Base-by-base conservation (phyloP, 208 protist genomes). In the Acanthamoeba pearcei region DNA sequence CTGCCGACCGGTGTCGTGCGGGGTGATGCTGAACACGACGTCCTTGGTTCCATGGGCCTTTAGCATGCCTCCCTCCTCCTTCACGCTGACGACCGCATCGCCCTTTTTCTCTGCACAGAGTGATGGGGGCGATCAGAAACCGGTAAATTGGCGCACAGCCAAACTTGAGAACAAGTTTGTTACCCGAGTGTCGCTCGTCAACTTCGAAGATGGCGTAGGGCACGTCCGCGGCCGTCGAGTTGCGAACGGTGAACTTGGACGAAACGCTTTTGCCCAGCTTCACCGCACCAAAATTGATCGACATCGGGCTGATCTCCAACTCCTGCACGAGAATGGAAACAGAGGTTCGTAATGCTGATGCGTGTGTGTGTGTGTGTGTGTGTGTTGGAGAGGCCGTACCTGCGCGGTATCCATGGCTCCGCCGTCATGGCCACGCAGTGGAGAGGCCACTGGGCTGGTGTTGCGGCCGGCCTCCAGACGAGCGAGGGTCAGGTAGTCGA, bases 251-350 rank as follows among this genome's bases (percentile, higher is more conserved):
- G 51, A 96, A 95, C 92, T 95, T 95, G 74, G 95, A 96, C 35
- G 78, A 19, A 51, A 96, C 80, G 32, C 91, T 91, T 60, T 96
- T 95, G 55, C 88, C 91, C 22, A 96, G 46, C 92, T 95, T 92
- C 57, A 96, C 68, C 51, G 91, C 95, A 64, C 95, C 95, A 27
- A 96, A 86, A 46, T 96, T 95, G 17, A 96, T 55, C 49, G 85
- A 91, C 27, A 46, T 27, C 27, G 95, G 95, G 17, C 70, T 74
- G 19, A 95, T 38, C 22, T 94, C 93, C 1, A 96, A 49, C 70
- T 91, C 76, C 29, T 91, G 32, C 10, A 2, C 2, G 2, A 42
- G 10, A 29, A 22, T 32, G 27, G n/a, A 70, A 70, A 32, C n/a
- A 70, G 62, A 70, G n/a, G 19, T 22, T 70, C 9, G 57, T 12